These are phyloP conservation scores for Cystoisospora suis DNA, from an alignment of 169 alveolate genomes.

Conservation along the genomic window DNA sequence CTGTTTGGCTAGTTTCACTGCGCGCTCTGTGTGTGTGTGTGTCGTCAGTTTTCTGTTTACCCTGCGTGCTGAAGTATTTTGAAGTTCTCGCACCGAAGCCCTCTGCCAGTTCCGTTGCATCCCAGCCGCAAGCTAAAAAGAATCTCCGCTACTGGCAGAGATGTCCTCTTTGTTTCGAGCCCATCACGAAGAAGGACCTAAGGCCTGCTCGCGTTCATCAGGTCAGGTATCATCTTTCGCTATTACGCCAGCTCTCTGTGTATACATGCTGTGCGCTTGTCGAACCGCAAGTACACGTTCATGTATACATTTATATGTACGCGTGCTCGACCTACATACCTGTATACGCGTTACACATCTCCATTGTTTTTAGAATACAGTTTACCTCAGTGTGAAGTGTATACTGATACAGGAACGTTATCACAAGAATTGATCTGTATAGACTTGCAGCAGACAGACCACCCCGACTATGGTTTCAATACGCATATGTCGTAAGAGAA, in stretches of 20 bases:
- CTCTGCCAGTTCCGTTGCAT: no score
- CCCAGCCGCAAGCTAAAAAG: neutral
- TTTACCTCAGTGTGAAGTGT: no score
- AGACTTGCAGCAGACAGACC: no score
- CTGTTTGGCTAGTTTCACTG: neutral
- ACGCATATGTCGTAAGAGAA: no score
- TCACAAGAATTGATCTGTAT: no score
- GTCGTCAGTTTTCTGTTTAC: slow-evolving; percentile 10
- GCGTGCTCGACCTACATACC: neutral
- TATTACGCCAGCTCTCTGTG: neutral
- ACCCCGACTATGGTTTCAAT: no score
- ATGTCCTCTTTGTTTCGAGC: slow-evolving; percentile 23
- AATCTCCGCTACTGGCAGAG: neutral
- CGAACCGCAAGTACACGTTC: neutral
- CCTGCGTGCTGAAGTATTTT: slow-evolving; percentile 24
- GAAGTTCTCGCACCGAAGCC: no score
- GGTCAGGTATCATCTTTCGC: neutral
- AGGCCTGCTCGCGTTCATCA: slow-evolving; percentile 4
- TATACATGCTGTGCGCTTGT: neutral
- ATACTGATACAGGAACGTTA: no score
- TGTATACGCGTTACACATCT: neutral
- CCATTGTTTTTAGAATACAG: no score
- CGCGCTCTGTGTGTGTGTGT: neutral
- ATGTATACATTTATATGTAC: neutral
- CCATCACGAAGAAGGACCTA: neutral